Percentiles rank a stretch among this genome's conserved stretches.
Evolutionary conservation across 176 grass and related monocot genomes (phyloP).

Genomic region (Poa pratensis): DNA sequence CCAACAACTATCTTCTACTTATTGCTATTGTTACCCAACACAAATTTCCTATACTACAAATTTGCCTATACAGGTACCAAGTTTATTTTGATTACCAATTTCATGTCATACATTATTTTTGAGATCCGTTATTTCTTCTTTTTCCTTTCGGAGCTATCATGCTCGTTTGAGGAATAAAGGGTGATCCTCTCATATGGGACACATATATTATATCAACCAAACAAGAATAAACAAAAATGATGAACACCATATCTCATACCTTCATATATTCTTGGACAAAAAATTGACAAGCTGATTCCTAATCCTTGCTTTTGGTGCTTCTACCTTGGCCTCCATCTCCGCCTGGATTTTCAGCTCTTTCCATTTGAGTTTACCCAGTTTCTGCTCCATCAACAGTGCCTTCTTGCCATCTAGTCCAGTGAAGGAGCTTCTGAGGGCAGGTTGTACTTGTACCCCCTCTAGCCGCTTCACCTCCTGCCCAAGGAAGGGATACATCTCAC

Average conservation of each 20-base stretch:
- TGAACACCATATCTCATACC: background rate
- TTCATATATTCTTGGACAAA: background rate
- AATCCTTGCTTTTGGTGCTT: slow-evolving; percentile 5
- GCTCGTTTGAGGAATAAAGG: background rate
- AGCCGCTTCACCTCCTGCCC: slow-evolving; percentile 10
- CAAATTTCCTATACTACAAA: background rate
- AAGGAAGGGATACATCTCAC: background rate
- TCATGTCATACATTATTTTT: background rate
- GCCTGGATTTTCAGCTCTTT: background rate
- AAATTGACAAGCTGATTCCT: background rate
- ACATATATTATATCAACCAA: background rate
- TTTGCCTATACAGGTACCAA: background rate
- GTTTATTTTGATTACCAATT: background rate
- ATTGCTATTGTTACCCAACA: background rate
- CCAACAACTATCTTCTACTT: background rate
- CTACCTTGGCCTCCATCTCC: background rate
- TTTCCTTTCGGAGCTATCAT: background rate
- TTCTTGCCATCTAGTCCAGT: background rate
- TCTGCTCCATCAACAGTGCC: background rate
- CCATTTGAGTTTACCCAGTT: background rate
- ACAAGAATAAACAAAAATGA: background rate
- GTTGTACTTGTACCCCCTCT: background rate
- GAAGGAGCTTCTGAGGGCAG: background rate
- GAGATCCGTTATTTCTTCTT: background rate
- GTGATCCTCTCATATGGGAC: background rate